phyloP scores from a whole-genome alignment of 1,139 yeast species.

The Sugiyamaella japonica region DNA sequence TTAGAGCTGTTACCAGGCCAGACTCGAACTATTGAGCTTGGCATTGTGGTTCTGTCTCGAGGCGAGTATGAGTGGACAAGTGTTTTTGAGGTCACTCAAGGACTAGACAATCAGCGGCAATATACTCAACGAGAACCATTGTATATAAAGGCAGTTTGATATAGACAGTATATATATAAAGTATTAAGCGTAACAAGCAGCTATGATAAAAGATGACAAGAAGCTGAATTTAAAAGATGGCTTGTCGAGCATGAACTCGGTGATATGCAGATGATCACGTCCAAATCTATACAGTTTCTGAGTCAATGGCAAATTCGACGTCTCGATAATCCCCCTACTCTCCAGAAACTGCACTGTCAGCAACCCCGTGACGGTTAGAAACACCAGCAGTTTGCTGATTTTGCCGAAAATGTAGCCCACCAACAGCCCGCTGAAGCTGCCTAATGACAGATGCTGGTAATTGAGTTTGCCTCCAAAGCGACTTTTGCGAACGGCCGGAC shows the following conservation, averaged over 20 bases:
- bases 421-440: constrained; percentile 64
- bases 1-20: constrained; percentile 48
- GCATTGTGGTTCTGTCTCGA: constrained; percentile 61
- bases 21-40: constrained; percentile 46
- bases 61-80: constrained; percentile 85
- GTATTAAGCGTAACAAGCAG: constrained; percentile 54
- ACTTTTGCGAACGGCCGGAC: constrained; percentile 8
- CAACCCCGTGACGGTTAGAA: constrained; percentile 53
- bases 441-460: constrained; percentile 67
- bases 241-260: constrained; percentile 56
- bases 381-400: constrained; percentile 57
- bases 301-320: constrained; percentile 46
- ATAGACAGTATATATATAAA: background rate
- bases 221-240: constrained; percentile 68
- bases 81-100: constrained; percentile 51
- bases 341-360: constrained; percentile 58
- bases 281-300: constrained; percentile 50
- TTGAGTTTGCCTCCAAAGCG: constrained; percentile 49
- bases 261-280: constrained; percentile 49
- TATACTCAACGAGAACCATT: constrained; percentile 41
- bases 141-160: constrained; percentile 36
- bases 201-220: constrained; percentile 57
- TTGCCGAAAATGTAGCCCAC: constrained; percentile 68
- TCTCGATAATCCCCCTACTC: constrained; percentile 56
- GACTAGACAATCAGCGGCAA: constrained; percentile 29